A percentile compares a stretch with the other conserved stretches of the same genome.
Evolutionary conservation across 2,329 filamentous ascomycete genomes (phyloP).

Genomic region (Rhynchosporium agropyri): DNA sequence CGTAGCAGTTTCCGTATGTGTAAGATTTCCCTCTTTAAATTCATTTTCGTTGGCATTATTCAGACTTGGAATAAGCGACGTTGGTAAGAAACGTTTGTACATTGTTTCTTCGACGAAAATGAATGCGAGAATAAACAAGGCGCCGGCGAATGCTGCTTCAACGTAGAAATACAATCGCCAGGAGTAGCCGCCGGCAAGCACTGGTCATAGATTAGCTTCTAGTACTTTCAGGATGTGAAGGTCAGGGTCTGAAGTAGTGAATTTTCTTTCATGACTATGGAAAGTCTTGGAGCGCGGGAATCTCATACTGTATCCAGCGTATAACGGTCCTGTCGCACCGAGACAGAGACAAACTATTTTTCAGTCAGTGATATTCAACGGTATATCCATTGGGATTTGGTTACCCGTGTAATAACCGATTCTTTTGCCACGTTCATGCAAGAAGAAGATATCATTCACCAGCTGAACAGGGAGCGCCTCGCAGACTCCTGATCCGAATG

Average conservation of each 20-base stretch:
- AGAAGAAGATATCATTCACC: slow-evolving; percentile 51
- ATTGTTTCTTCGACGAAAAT: slow-evolving; percentile 63
- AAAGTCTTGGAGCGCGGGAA: no score
- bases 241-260: no score
- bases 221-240: no score
- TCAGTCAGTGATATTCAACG: not conserved
- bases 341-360: slow-evolving; percentile 54
- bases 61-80: slow-evolving; percentile 24
- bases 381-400: not conserved
- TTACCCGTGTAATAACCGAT: slow-evolving; percentile 59
- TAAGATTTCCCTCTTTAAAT: slow-evolving; percentile 25
- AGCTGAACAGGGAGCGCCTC: slow-evolving; percentile 43
- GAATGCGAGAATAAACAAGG: slow-evolving; percentile 49
- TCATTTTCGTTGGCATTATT: slow-evolving; percentile 20
- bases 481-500: slow-evolving; percentile 37
- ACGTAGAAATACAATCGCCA: slow-evolving; percentile 66
- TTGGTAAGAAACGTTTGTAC: slow-evolving; percentile 48
- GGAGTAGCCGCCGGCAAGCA: slow-evolving; percentile 59
- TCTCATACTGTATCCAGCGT: slow-evolving; percentile 54
- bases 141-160: slow-evolving; percentile 54
- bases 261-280: no score
- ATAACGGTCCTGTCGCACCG: slow-evolving; percentile 58
- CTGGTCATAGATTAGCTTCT: no score
- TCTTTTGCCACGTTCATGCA: slow-evolving; percentile 53
- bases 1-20: slow-evolving; percentile 38